Conservation (phyloP, 805 yeast species). For the Teunomyces gatunensis region DNA sequence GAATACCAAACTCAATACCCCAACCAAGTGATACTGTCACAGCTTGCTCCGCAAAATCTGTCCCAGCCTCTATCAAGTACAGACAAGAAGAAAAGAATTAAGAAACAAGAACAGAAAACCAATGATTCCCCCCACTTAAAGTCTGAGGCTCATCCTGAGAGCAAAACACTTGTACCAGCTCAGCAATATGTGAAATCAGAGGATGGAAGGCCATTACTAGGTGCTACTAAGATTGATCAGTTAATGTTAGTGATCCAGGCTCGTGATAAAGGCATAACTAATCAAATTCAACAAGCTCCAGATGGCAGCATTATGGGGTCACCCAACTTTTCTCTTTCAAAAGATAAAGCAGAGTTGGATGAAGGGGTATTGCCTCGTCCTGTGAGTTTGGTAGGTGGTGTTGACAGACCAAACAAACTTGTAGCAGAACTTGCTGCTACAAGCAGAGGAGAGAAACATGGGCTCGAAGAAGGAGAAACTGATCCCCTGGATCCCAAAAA, state of each 20-base stretch:
- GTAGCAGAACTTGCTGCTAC: constrained; percentile 12
- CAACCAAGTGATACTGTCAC: constrained; percentile 1
- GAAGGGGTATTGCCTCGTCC: constrained; percentile 52
- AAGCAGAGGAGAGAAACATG: constrained; percentile 8
- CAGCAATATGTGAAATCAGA: constrained; percentile 49
- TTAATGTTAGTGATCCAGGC: constrained; percentile 90
- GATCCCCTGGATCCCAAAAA: constrained; percentile 17
- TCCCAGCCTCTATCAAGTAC: constrained; percentile 6
- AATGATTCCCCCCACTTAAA: not conserved
- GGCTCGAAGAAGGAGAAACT: constrained; percentile 17
- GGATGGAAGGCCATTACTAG: constrained; percentile 68
- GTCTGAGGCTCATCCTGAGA: constrained; percentile 4
- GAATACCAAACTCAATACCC: constrained; percentile 6
- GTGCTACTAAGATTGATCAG: constrained; percentile 88
- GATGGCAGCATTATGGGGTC: constrained; percentile 67
- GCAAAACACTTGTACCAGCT: constrained; percentile 40
- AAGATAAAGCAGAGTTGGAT: constrained; percentile 21
- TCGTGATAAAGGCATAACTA: constrained; percentile 70
- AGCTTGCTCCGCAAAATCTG: constrained; percentile 14
- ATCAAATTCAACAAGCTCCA: constrained; percentile 58
- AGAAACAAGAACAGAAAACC: not conserved
- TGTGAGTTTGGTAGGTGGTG: constrained; percentile 73
- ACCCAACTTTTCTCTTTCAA: constrained; percentile 13
- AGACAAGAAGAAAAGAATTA: constrained; percentile 3
- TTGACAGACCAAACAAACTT: constrained; percentile 55